Evolutionary conservation across 2,329 filamentous ascomycete species (phyloP), one percentile per base, ranked within the genome.

Genomic region (Elsinoe necatrix): DNA sequence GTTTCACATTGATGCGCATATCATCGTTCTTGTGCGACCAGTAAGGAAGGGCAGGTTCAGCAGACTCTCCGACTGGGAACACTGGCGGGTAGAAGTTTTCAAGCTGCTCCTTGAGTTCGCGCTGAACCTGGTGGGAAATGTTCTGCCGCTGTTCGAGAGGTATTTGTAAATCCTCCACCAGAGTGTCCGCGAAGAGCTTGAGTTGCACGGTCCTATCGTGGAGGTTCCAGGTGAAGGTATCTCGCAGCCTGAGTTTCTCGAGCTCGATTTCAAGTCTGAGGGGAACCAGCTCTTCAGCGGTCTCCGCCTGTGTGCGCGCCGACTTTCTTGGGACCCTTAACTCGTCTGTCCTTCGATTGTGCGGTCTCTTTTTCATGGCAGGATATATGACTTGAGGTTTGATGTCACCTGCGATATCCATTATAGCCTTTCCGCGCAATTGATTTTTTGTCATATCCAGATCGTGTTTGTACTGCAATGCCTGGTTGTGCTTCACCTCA

Each of bases 171-270:
- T 98, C 93, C 70, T 98, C 93, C 4, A 97, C 82, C 18, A 98
- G 77, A 68, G 93, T 90, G 58, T 89, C 83, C 1, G 91, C 88
- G 69, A 97, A 97, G 9, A 93, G 71, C 57, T 95, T 86, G 18
- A 85, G 82, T 20, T 82, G 79, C 2, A 95, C 81, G 11, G 93
- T 80, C 58, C 91, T 85, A 69, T 98, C 93, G 73, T 96, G 89
- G 34, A 97, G 78, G 70, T 98, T 98, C 91, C 92, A 98, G 2
- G 93, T 97, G 64, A 98, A 96, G 0, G 93, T 97, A 71, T 98
- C 93, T 69, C 93, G 87, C 59, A 98, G 78, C 72, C 93, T 93
- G 64, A 97, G 82, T 74, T 95, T 95, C 63, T 97, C 92, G 80
- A 88, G 87, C 66, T 98, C 93, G 51, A 97, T 88, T 65, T 98